Evolutionary conservation across 768 basidiomycete genomes (phyloP).

Genomic region (Lentinula sp.): DNA sequence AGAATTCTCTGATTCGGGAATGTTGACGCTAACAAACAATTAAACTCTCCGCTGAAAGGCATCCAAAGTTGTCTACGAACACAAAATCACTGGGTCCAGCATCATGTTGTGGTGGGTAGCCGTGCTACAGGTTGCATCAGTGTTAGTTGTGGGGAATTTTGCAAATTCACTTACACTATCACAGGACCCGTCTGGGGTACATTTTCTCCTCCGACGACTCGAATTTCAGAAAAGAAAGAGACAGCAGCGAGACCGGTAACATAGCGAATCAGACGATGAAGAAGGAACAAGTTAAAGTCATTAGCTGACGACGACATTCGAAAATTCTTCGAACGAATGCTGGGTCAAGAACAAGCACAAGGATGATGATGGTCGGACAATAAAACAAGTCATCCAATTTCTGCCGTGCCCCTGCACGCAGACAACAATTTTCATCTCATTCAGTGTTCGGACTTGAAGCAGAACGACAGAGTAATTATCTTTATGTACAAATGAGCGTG

Average conservation of each 20-base stretch:
- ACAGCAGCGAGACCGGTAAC: conserved; percentile 70
- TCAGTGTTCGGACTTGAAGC: not conserved
- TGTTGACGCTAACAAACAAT: conserved; percentile 50
- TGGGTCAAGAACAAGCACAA: not conserved
- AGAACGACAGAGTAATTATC: not conserved
- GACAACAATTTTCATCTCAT: not conserved
- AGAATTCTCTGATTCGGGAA: conserved; percentile 80
- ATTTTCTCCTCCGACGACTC: conserved; percentile 82
- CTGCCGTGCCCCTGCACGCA: not conserved
- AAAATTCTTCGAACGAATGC: not conserved
- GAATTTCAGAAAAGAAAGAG: conserved; percentile 87
- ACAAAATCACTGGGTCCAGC: conserved; percentile 78
- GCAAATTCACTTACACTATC: conserved; percentile 64
- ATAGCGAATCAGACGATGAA: conserved; percentile 67
- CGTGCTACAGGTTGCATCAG: conserved; percentile 37
- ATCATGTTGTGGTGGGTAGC: conserved; percentile 96
- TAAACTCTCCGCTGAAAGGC: conserved; percentile 11
- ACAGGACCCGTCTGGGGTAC: conserved; percentile 87
- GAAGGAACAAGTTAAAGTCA: conserved; percentile 14
- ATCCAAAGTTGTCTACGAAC: conserved; percentile 37
- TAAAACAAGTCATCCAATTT: not conserved
- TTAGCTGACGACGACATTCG: not conserved
- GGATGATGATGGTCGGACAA: not conserved
- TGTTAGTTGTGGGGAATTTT: not conserved
- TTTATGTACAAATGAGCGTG: not conserved